These are phyloP conservation scores for Aspergillus heteromorphus DNA, from an alignment of 495 filamentous ascomycete species.

Conservation along the genomic window DNA sequence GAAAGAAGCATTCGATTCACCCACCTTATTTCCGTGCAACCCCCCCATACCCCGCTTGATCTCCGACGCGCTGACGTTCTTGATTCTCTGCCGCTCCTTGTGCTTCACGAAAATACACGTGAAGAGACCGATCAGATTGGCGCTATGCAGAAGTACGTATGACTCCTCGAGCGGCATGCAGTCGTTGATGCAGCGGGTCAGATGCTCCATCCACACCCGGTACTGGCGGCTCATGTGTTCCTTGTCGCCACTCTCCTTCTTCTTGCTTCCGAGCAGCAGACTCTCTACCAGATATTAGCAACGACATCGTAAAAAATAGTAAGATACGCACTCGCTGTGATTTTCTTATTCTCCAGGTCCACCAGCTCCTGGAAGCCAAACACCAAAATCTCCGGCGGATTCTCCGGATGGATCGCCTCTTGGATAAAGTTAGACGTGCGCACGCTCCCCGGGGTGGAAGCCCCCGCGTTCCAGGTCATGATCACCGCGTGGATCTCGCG, in stretches of 20 bases:
- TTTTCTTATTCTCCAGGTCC: slow-evolving; percentile 92
- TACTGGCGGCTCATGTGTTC: slow-evolving; percentile 98
- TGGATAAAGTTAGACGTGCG: slow-evolving; percentile 72
- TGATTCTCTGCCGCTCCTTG: slow-evolving; percentile 66
- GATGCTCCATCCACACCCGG: slow-evolving; percentile 87
- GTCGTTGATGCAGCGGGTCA: slow-evolving; percentile 74
- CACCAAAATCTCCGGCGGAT: slow-evolving; percentile 81
- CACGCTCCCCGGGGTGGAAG: slow-evolving; percentile 77
- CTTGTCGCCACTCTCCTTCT: slow-evolving; percentile 81
- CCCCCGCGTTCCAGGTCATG: slow-evolving; percentile 95
- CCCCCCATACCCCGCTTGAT: slow-evolving; percentile 95
- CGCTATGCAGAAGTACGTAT: slow-evolving; percentile 81
- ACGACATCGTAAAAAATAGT: slow-evolving; percentile 1
- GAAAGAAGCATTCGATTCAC: slow-evolving; percentile 1
- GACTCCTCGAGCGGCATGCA: slow-evolving; percentile 71
- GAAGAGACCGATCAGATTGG: slow-evolving; percentile 88
- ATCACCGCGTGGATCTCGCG: slow-evolving; percentile 71
- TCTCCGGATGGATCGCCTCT: slow-evolving; percentile 61
- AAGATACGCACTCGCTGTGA: slow-evolving; percentile 73
- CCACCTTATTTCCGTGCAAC: slow-evolving; percentile 85
- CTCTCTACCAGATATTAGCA: slow-evolving; percentile 49
- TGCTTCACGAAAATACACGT: slow-evolving; percentile 91
- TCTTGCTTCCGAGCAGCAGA: slow-evolving; percentile 63
- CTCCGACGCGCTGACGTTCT: slow-evolving; percentile 69
- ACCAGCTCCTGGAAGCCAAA: slow-evolving; percentile 98